Base-by-base conservation (phyloP, 2,329 filamentous ascomycete genomes). In the Gremmenia infestans region DNA sequence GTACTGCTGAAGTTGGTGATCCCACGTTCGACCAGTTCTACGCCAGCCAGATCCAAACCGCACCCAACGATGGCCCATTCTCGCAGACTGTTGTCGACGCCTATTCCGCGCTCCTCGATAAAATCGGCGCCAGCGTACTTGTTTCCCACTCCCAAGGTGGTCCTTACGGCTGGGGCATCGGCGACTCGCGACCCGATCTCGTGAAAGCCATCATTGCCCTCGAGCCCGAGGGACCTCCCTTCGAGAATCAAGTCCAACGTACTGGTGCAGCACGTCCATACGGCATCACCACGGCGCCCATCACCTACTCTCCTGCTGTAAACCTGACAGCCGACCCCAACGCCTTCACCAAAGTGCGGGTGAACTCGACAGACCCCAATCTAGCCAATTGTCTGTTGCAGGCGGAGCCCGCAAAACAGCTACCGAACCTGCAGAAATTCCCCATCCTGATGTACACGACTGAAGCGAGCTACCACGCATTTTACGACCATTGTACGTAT, bases 181-280 rank as follows among this genome's bases (percentile, higher is more conserved):
- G 75, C 37, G 71, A 81, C 63, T 64, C 67, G 22, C 68, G 74
- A 0, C 76, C 77, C 1, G 49, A 67, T 3, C 69, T 78, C 3
- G 71, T 75, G 4, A 71, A 72, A 46, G 73, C 68, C 0, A 67
- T 80, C 3, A 63, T 80, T 1, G 65, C 72, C 0, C 60, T 81
- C 2, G 78, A 81, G 63, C 76, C 77, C 2, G 70, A 68, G 0
- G 77, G 77, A 0, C 77, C 78, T 11, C 77, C 76, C 0, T 81
- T 80, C 61, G 68, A 61, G 25, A 74, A 79, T 14, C 65, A 72
- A 32, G 71, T 76, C 37, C 70, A 67, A n/a, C 63, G 60, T 0
- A 58, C 70, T 1, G 66, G 70, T 2, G 67, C 73, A 2, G 39
- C 58, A n/a, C 53, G 62, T 15, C 62, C 70, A 0, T 82, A 72